These are phyloP conservation scores for Encephalitozoon intestinalis DNA, from an alignment of 371 early-diverging fungal genomes.

Conservation along the genomic window DNA sequence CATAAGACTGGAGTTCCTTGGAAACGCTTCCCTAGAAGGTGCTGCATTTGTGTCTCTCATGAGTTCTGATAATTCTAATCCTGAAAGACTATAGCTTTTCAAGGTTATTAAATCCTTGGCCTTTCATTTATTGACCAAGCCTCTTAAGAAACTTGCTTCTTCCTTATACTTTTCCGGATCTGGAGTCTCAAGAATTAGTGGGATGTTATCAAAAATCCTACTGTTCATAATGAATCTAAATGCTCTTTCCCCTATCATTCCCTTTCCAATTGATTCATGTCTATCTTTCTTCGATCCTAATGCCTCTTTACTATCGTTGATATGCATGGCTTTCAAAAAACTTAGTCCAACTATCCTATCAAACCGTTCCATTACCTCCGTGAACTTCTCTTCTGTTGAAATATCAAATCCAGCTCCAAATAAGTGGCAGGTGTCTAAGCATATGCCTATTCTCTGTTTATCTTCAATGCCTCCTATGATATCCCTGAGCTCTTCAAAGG, in stretches of 20 bases:
- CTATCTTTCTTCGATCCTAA: conserved; percentile 63
- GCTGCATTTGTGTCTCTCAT: background rate
- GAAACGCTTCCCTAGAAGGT: background rate
- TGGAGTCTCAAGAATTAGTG: conserved; percentile 66
- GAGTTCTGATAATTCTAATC: background rate
- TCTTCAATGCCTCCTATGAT: conserved; percentile 63
- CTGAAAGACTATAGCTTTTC: background rate
- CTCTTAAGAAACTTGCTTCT: conserved; percentile 53
- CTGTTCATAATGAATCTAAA: conserved; percentile 65
- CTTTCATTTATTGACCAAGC: background rate
- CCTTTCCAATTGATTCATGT: conserved; percentile 66
- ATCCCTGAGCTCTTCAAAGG: conserved; percentile 63
- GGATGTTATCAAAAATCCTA: conserved; percentile 62
- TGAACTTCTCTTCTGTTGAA: conserved; percentile 59
- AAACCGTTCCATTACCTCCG: conserved; percentile 63
- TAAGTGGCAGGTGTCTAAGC: conserved; percentile 67
- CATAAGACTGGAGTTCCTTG: background rate
- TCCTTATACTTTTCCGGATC: conserved; percentile 53
- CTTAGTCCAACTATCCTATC: conserved; percentile 62
- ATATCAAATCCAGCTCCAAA: conserved; percentile 68
- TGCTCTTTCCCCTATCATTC: conserved; percentile 63
- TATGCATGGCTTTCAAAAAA: conserved; percentile 65
- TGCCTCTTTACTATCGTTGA: conserved; percentile 65
- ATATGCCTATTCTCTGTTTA: conserved; percentile 65
- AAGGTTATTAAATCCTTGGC: background rate